Conservation (phyloP, 176 grass and related monocot species). For the Oryza glaberrima region DNA sequence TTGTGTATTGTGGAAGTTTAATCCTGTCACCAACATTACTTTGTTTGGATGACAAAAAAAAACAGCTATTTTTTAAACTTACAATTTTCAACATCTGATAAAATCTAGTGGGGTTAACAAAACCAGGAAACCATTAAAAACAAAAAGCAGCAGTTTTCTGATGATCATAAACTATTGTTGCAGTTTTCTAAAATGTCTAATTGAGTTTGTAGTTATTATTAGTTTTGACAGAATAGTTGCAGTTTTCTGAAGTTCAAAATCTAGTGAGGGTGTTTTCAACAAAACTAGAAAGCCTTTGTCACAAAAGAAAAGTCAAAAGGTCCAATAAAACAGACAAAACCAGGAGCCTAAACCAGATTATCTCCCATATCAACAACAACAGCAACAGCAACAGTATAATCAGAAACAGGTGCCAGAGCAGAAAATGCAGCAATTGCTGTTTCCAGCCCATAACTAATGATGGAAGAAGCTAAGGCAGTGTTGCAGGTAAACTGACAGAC, state of each 20-base stretch:
- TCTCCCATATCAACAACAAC: neutral
- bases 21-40: neutral
- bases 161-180: neutral
- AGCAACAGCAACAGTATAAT: neutral
- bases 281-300: neutral
- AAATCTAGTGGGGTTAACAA: neutral
- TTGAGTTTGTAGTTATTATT: neutral
- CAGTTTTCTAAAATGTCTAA: neutral
- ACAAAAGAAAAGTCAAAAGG: neutral
- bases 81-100: neutral
- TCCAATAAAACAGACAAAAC: neutral
- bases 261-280: neutral
- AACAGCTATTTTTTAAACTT: neutral
- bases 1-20: neutral
- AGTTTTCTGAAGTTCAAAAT: neutral
- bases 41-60: neutral
- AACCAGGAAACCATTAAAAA: neutral
- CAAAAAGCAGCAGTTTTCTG: neutral
- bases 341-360: neutral
- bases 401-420: neutral
- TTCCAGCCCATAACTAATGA: slow-evolving; percentile 15
- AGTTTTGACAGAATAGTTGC: neutral
- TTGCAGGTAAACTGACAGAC: neutral
- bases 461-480: neutral
- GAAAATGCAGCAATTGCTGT: neutral